Evolutionary conservation across 768 basidiomycete genomes (phyloP).

Genomic region (Leucocoprinus sp.): DNA sequence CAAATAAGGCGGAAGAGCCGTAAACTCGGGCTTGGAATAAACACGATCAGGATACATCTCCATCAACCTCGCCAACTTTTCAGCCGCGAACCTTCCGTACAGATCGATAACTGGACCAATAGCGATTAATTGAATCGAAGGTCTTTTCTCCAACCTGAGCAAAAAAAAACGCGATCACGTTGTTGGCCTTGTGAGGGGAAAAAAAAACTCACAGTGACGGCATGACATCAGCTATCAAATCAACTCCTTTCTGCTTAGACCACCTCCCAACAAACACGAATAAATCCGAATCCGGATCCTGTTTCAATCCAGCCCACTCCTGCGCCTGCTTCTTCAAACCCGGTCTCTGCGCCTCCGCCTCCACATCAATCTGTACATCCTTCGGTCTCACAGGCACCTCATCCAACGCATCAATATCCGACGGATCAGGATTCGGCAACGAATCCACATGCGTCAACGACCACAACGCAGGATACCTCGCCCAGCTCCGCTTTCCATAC

Average conservation of each 20-base stretch:
- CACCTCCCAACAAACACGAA: conserved; percentile 97
- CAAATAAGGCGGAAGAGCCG: conserved; percentile 83
- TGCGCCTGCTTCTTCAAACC: conserved; percentile 89
- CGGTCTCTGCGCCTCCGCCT: conserved; percentile 83
- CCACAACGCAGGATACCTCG: conserved; percentile 93
- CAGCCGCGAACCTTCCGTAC: conserved; percentile 91
- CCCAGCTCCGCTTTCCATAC: conserved; percentile 96
- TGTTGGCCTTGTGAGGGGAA: neutral
- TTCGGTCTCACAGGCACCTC: conserved; percentile 64
- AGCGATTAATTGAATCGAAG: conserved; percentile 77
- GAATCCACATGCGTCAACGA: conserved; percentile 94
- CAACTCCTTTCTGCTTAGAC: conserved; percentile 99
- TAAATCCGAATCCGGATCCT: conserved; percentile 82
- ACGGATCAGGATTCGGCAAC: conserved; percentile 90
- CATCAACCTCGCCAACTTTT: conserved; percentile 89
- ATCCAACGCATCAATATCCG: conserved; percentile 88
- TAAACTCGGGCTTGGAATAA: conserved; percentile 95
- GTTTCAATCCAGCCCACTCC: conserved; percentile 91
- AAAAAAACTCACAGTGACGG: conserved; percentile 59
- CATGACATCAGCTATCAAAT: conserved; percentile 94
- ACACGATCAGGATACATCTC: conserved; percentile 92
- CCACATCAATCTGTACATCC: conserved; percentile 70
- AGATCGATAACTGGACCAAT: conserved; percentile 95
- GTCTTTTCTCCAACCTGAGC: conserved; percentile 71
- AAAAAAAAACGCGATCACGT: conserved; percentile 7